These are phyloP conservation scores for Davidsoniella eucalypti DNA, from an alignment of 2,329 filamentous ascomycete genomes.

Conservation along the genomic window DNA sequence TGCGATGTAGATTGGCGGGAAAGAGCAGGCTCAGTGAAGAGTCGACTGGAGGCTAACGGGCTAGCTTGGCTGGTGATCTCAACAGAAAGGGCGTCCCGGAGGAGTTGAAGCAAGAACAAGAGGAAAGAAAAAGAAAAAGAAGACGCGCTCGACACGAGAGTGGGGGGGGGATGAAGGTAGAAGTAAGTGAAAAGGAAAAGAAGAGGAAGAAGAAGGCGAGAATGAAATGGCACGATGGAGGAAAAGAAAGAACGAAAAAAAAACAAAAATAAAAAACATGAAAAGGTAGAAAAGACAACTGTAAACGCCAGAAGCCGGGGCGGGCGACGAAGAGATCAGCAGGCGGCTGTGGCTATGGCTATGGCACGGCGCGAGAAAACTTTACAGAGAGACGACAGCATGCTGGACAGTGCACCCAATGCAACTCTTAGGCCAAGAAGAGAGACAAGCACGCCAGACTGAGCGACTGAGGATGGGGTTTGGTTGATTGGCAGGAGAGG, in stretches of 20 bases:
- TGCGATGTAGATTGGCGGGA: no score
- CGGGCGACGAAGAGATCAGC: not conserved
- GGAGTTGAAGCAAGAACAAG: no score
- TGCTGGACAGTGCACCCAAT: not conserved
- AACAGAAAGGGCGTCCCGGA: not conserved
- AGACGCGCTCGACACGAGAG: not conserved
- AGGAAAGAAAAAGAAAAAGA: not conserved
- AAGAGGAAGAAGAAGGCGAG: not conserved
- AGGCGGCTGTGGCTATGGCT: not conserved
- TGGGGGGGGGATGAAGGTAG: not conserved
- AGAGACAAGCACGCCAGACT: not conserved
- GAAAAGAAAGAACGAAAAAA: constrained; percentile 13
- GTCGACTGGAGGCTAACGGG: not conserved
- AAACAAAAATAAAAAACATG: not conserved
- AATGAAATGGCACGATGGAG: constrained; percentile 8
- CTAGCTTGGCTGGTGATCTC: not conserved
- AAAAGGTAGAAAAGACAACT: not conserved
- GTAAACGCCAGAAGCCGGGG: not conserved
- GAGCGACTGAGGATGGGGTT: not conserved
- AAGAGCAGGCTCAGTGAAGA: constrained; percentile 2
- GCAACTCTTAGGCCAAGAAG: not conserved
- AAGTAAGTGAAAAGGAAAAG: not conserved
- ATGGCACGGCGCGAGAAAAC: not conserved
- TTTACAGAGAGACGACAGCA: not conserved
- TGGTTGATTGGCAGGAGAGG: no score